Evolutionary conservation across 148 eudicot species (phyloP), one percentile per base, ranked within the genome.

Genomic region (Polygonum maritimum): DNA sequence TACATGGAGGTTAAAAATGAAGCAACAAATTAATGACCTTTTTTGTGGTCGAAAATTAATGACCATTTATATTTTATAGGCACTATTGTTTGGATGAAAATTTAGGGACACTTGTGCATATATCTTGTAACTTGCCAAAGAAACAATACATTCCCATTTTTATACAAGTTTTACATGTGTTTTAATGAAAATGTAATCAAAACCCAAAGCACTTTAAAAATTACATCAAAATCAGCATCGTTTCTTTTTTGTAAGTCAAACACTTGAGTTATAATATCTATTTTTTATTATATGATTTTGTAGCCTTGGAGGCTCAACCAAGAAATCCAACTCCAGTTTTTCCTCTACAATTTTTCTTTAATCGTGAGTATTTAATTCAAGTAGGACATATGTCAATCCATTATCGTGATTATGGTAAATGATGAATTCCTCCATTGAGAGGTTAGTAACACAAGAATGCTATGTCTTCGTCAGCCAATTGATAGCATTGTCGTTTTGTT

Each of bases 371-470:
- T 36, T 15, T 67, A 67, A 35, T 67, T 67, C 21, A 67, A 67
- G 36, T 16, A 35, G 44, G 41, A 15, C 71, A 67, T 15, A 67
- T 67, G 45, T 38, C 9, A 67, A 67, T 36, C 11, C 44, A 67
- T 36, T 67, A 31, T 14, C 15, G n/a, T 67, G 71, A 35, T 35
- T 14, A 6, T 67, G 41, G 71, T 35, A 15, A n/a, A 36, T 67
- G 71, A 67, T 67, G 45, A 6, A 67, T 33, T 63, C 70, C 71
- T 35, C 71, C 71, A 67, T 19, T 67, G 21, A 67, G 21, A 67
- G 44, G 19, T 33, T 67, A 36, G 44, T 38, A 67, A 67, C n/a
- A 36, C 44, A 7, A 15, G 15, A 35, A 35, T 62, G 63, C 63
- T 19, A 57, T 19, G 55, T 57, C 9, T 57, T 2, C 33, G 45